Evolutionary conservation across 306 rosid species (phyloP).

Genomic region (Luffa acutangula): DNA sequence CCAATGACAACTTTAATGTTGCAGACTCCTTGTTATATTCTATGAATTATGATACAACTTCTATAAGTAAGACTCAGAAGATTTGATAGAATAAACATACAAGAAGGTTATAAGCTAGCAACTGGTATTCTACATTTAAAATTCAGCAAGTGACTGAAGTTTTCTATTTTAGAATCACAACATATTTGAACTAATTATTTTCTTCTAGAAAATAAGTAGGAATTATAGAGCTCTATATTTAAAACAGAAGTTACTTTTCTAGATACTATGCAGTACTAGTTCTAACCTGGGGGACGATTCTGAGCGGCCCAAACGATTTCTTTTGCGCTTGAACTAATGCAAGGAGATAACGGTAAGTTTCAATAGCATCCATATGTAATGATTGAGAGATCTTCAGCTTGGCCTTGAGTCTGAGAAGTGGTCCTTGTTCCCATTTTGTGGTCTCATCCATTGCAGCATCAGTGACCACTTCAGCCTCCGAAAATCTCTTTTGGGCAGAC

Average conservation of each 20-base stretch:
- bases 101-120: background rate
- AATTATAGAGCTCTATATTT: background rate
- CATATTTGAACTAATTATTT: background rate
- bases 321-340: slow-evolving; percentile 92
- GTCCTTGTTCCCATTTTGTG: slow-evolving; percentile 86
- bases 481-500: slow-evolving; percentile 70
- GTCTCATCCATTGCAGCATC: slow-evolving; percentile 97
- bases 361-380: slow-evolving; percentile 74
- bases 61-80: background rate
- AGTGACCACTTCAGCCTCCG: slow-evolving; percentile 81
- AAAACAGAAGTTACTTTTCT: background rate
- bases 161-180: background rate
- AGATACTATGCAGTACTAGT: background rate
- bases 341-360: slow-evolving; percentile 80
- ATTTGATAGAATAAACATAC: background rate
- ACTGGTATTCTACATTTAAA: background rate
- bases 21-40: background rate
- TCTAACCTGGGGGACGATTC: slow-evolving; percentile 44
- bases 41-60: background rate
- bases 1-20: background rate
- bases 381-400: slow-evolving; percentile 71
- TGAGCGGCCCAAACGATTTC: slow-evolving; percentile 69
- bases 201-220: background rate
- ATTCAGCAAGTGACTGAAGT: background rate
- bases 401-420: slow-evolving; percentile 83